Evolutionary conservation across 768 basidiomycete genomes (phyloP).

Genomic region (Lactifluus rugatus): DNA sequence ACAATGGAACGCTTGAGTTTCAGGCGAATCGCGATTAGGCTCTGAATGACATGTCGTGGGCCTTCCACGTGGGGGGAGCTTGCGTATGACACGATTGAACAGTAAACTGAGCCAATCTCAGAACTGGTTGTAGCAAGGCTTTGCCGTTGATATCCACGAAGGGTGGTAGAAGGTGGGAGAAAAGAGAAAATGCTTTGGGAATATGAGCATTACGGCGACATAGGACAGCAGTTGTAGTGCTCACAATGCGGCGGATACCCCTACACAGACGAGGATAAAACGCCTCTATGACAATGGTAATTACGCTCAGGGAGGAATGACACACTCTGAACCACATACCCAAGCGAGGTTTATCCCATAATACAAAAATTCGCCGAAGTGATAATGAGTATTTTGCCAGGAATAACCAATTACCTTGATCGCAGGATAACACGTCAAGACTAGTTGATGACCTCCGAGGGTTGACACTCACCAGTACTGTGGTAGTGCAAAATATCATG

Average conservation of each 20-base stretch:
- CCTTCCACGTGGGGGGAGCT: slow-evolving; percentile 44
- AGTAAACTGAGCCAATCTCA: slow-evolving; percentile 65
- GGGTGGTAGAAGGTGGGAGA: slow-evolving; percentile 66
- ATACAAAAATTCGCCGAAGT: slow-evolving; percentile 41
- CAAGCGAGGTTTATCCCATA: slow-evolving; percentile 62
- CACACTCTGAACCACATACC: slow-evolving; percentile 31
- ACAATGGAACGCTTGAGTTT: slow-evolving; percentile 58
- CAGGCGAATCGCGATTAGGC: slow-evolving; percentile 61
- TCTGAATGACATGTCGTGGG: slow-evolving; percentile 46
- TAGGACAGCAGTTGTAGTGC: slow-evolving; percentile 23
- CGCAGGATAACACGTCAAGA: neutral
- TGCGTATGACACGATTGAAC: slow-evolving; percentile 65
- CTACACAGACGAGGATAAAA: slow-evolving; percentile 58
- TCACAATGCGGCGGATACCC: slow-evolving; percentile 72
- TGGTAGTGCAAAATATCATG: slow-evolving; percentile 57
- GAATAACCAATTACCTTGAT: slow-evolving; percentile 62
- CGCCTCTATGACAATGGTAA: slow-evolving; percentile 35
- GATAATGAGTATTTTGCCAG: slow-evolving; percentile 49
- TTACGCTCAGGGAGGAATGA: neutral
- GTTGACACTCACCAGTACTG: slow-evolving; percentile 41
- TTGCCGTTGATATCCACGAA: slow-evolving; percentile 62
- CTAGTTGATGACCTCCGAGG: neutral
- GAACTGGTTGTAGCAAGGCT: slow-evolving; percentile 57
- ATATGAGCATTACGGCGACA: neutral
- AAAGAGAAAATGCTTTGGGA: slow-evolving; percentile 52